A percentile compares a stretch with the other conserved stretches of the same genome.
phyloP scores from a whole-genome alignment of 2,329 filamentous ascomycete genomes.

The Lachnellula occidentalis region DNA sequence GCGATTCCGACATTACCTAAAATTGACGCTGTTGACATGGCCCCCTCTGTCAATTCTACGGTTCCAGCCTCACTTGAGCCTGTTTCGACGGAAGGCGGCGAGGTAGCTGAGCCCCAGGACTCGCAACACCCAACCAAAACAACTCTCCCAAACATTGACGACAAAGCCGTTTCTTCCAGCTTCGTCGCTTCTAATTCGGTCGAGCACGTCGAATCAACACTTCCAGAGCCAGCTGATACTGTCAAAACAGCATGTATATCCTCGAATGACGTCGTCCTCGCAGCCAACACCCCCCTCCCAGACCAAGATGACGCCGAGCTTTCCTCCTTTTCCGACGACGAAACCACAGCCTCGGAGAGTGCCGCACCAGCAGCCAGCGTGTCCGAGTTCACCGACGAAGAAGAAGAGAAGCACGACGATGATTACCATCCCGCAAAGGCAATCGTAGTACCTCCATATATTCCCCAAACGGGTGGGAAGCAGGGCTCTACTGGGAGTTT shows the following conservation, averaged over 20 bases:
- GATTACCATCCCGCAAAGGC: constrained; percentile 25
- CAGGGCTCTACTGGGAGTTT: constrained; percentile 11
- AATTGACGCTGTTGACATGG: neutral
- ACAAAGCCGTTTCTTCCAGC: too few species aligned
- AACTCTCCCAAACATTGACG: too few species aligned
- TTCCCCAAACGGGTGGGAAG: constrained; percentile 17
- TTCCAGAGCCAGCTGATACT: neutral
- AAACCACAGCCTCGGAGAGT: constrained; percentile 13
- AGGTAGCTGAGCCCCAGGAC: neutral
- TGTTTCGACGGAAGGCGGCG: too few species aligned
- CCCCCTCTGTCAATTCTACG: neutral
- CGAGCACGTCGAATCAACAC: neutral
- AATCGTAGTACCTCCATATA: constrained; percentile 25
- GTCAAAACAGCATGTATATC: constrained; percentile 2
- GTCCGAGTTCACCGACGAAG: constrained; percentile 24
- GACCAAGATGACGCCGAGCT: constrained; percentile 17
- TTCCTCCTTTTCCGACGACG: constrained; percentile 8
- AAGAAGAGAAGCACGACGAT: constrained; percentile 5
- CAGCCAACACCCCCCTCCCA: constrained; percentile 18
- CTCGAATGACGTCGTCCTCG: constrained; percentile 1
- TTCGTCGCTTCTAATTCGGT: neutral
- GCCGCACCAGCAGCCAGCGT: constrained; percentile 16
- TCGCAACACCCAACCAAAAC: neutral
- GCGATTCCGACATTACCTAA: constrained; percentile 6
- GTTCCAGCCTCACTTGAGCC: neutral